Conservation (phyloP, 768 basidiomycete species). For the Mycena galopus region DNA sequence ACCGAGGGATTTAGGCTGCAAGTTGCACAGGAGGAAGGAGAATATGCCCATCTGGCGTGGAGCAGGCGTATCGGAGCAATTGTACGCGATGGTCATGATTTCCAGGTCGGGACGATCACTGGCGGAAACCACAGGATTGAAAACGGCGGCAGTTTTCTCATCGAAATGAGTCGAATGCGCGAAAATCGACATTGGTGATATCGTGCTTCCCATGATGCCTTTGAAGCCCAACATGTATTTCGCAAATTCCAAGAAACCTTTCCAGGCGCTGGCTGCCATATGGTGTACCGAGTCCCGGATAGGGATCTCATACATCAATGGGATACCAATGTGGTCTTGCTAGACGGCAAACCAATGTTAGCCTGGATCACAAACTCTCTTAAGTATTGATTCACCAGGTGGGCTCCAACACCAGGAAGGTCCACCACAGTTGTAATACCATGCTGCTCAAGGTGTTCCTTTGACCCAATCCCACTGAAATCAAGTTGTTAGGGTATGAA, state of each 20-base stretch:
- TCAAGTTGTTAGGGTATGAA: too few relatives aligned
- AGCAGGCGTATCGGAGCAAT: constrained; percentile 34
- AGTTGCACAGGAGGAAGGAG: constrained; percentile 27
- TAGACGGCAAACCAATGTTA: constrained; percentile 3
- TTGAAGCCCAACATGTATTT: constrained; percentile 42
- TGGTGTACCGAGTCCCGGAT: constrained; percentile 43
- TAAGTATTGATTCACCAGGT: constrained; percentile 38
- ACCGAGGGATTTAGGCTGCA: constrained; percentile 35
- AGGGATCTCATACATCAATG: constrained; percentile 44
- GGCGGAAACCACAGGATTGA: too few relatives aligned
- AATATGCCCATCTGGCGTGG: constrained; percentile 35
- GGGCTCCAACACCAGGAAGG: constrained; percentile 46
- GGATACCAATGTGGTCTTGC: constrained; percentile 50
- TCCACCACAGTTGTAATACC: constrained; percentile 42
- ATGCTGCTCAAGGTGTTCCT: constrained; percentile 46
- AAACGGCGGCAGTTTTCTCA: constrained; percentile 7
- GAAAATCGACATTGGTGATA: constrained; percentile 45
- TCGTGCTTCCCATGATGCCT: constrained; percentile 41
- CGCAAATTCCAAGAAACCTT: constrained; percentile 40
- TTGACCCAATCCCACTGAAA: constrained; percentile 57
- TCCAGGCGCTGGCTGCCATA: constrained; percentile 35
- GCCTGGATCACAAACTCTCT: background rate
- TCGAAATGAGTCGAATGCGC: constrained; percentile 34
- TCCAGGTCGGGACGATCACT: constrained; percentile 47
- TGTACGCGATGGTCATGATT: constrained; percentile 40